Conservation (phyloP, 2,329 filamentous ascomycete species). For the Hypoxylon sp. region DNA sequence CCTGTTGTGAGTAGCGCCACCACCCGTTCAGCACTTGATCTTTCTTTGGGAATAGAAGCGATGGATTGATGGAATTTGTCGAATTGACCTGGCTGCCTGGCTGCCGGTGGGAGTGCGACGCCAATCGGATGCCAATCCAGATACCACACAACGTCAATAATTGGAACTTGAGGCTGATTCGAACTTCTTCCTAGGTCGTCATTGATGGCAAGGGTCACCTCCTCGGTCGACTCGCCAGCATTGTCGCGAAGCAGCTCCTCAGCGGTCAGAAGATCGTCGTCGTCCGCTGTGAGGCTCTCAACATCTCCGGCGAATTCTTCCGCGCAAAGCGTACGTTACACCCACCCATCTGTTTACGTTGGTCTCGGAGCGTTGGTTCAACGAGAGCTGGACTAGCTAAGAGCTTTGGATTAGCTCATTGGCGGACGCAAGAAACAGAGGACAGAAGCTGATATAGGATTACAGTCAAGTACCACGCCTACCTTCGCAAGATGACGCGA, state of each 20-base stretch:
- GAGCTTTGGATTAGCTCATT: constrained; percentile 29
- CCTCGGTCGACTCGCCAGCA: constrained; percentile 97
- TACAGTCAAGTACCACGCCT: constrained; percentile 99
- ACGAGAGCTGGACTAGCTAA: constrained; percentile 13
- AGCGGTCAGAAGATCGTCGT: constrained; percentile 99
- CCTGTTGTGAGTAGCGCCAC: constrained; percentile 71
- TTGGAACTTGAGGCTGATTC: constrained; percentile 50
- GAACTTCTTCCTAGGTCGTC: constrained; percentile 76
- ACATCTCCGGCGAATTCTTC: constrained; percentile 99
- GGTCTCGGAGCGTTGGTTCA: constrained; percentile 16
- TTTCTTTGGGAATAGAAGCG: not conserved
- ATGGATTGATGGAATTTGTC: not conserved
- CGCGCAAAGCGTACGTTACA: constrained; percentile 96
- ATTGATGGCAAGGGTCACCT: constrained; percentile 99
- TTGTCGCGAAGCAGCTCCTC: constrained; percentile 98
- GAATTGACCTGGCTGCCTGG: constrained; percentile 7
- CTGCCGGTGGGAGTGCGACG: not conserved
- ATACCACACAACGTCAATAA: constrained; percentile 16
- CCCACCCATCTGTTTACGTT: constrained; percentile 29
- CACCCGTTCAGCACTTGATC: constrained; percentile 24
- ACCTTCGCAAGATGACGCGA: constrained; percentile 99
- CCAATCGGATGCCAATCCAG: constrained; percentile 1
- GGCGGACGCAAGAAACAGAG: constrained; percentile 10
- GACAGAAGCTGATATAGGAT: constrained; percentile 61
- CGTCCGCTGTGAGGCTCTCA: constrained; percentile 98